Evolutionary conservation across 495 filamentous ascomycete genomes (phyloP), one percentile per base, ranked within the genome.

Genomic region (Delitschia confertaspora): DNA sequence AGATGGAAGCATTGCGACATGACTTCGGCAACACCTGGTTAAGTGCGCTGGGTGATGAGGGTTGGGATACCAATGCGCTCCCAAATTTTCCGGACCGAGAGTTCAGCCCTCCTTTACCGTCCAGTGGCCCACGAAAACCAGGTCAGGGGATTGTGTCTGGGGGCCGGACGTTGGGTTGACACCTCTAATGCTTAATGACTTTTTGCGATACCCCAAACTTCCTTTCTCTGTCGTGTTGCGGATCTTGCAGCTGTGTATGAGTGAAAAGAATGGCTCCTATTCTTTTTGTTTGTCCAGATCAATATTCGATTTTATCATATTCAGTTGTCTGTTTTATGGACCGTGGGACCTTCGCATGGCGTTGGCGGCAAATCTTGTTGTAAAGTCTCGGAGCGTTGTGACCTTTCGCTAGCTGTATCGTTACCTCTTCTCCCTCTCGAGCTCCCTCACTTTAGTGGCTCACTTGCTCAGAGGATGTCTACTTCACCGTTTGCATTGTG

Each of bases 1-100:
- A 88, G 53, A 76, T 96, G 34, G 86, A 91, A 61, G 82, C 82
- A 9, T 65, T 95, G 13, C 81, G 83, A 30, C 80, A 79, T 51
- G 85, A 94, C 47, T 78, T 93, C 37, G 84, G 86, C 25, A 82
- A 75, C 48, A 79, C 77, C 35, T 98, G 93, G 74, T 71, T 95
- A 22, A 86, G 77, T 46, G 83, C 86, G 4, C 70, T 96, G 33
- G 80, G 79, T 43, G 91, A 94, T 50, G 82, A 86, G 56, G 69
- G 72, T n/a, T 81, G 72, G 76, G 67, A 65, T 44, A 60, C 54
- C 41, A 56, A 62, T 58, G 47, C 68, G 38, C 57, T 60, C 26
- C 34, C 58, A 65, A 59, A 38, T 33, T 56, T 51, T 49, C 65
- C 32, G 41, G 65, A 47, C 48, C 55, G 42, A 53, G 73, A 16